Base-by-base conservation (phyloP, 805 yeast genomes). In the Saccharomycopsis microspora region DNA sequence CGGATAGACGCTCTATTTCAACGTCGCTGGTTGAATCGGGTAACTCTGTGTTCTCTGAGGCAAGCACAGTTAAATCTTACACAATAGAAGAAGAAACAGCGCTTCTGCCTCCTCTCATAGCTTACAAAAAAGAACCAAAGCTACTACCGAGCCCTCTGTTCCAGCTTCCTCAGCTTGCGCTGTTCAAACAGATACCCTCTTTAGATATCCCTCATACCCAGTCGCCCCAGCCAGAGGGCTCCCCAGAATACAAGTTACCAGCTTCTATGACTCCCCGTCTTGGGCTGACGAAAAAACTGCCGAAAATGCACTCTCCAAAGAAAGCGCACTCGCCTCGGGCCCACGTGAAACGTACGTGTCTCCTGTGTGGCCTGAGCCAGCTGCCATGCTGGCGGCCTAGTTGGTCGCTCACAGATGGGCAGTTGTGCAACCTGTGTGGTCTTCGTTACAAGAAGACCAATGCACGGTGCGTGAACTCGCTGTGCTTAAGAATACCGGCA, bases 351-450 rank as follows among this genome's bases (percentile, higher is more conserved):
- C 72, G 95, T 55, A 75, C 74, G 46, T 90, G 98, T 61, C 80
- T 90, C 32, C 86, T 96, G 4, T 90, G 98, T 65, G 87, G 88
- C 5, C 78, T 93, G 1, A 82, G 80, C 48, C 93, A 85, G 56
- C 85, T 95, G 4, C 98, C 98, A 4, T 90, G 98, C 64, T 90
- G 98, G 98, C 76, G 98, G 60, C 98, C 98, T 1, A 83, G 95
- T 4, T 90, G 98, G 98, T 80, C 90, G 3, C 71, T 79, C 31
- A 70, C 80, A 55, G 87, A 84, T 53, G 97, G 97, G n/a, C 97
- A 89, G 67, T 72, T 90, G 56, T 90, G 98, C 69, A 90, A 90
- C 62, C 86, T 96, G 1, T 90, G 98, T 66, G 98, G 98, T 1
- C 70, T 90, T 57, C 72, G 98, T 55, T 90, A 85, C 68, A 89